Conservation (phyloP, 2,329 filamentous ascomycete genomes). For the Sclerotiophoma versabilis region DNA sequence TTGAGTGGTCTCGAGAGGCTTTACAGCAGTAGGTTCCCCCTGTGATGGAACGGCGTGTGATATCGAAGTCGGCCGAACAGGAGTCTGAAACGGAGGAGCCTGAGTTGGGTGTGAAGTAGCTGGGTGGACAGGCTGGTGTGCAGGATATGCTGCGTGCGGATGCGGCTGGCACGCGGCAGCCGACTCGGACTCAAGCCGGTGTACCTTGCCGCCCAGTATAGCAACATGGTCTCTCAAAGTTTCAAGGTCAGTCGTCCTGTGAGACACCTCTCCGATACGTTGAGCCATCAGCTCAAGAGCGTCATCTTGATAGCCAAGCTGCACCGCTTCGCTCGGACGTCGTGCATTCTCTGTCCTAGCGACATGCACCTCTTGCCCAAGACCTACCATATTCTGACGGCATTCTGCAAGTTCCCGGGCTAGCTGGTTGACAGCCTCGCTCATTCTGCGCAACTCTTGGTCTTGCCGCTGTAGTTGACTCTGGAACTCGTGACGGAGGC, state of each 20-base stretch:
- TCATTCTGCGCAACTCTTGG: conserved; percentile 49
- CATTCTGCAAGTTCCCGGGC: conserved; percentile 52
- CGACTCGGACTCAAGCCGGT: conserved; percentile 33
- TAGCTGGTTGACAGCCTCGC: conserved; percentile 49
- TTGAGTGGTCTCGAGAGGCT: conserved; percentile 29
- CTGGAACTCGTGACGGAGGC: conserved; percentile 49
- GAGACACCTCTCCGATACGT: conserved; percentile 50
- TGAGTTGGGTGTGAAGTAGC: conserved; percentile 1
- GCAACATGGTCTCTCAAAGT: conserved; percentile 56
- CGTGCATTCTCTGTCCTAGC: conserved; percentile 26
- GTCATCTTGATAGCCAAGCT: conserved; percentile 38
- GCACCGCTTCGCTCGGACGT: conserved; percentile 21
- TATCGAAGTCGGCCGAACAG: conserved; percentile 24
- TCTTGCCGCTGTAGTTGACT: conserved; percentile 37
- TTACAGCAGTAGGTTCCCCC: conserved; percentile 13
- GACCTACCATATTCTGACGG: conserved; percentile 44
- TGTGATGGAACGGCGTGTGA: conserved; percentile 24
- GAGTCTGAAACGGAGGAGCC: conserved; percentile 14
- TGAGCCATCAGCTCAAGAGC: conserved; percentile 56
- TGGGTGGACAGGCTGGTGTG: conserved; percentile 21
- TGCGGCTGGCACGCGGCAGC: neutral
- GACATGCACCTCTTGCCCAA: conserved; percentile 45
- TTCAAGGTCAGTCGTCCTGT: conserved; percentile 56
- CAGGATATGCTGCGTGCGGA: neutral
- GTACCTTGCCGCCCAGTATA: conserved; percentile 56